Percentiles rank a stretch among this genome's conserved stretches.
Conservation (phyloP, 1,284 basidiomycete genomes). For the Microbotryum scabiosae region DNA sequence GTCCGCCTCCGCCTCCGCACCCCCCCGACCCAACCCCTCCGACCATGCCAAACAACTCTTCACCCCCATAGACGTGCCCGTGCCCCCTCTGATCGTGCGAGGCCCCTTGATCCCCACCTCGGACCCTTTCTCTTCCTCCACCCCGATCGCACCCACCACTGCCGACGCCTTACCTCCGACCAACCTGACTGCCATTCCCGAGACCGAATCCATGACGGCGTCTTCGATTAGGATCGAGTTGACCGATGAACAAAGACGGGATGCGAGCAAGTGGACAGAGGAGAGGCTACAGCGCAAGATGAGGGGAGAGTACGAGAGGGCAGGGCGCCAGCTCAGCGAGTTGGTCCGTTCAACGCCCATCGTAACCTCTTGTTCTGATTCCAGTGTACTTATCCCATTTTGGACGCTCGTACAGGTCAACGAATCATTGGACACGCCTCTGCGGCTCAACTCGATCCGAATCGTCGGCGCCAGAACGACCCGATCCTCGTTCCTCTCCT, state of each 20-base stretch:
- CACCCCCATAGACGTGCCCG: constrained; percentile 10
- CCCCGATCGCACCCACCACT: not conserved
- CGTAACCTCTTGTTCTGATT: too few relatives aligned
- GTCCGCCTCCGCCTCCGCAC: too few relatives aligned
- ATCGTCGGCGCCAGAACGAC: constrained; percentile 68
- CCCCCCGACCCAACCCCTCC: not conserved
- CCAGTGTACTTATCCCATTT: too few relatives aligned
- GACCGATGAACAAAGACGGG: constrained; percentile 41
- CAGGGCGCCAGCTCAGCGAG: constrained; percentile 57
- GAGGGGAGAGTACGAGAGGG: constrained; percentile 66
- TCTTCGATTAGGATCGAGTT: constrained; percentile 16
- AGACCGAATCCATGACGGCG: not conserved
- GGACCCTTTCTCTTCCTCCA: not conserved
- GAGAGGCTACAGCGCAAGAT: constrained; percentile 58
- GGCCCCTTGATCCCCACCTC: constrained; percentile 16
- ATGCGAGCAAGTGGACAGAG: constrained; percentile 59
- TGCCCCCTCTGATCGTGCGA: not conserved
- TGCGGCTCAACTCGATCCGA: constrained; percentile 64
- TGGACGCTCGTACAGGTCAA: constrained; percentile 49
- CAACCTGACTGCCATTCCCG: not conserved
- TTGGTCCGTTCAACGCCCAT: constrained; percentile 53
- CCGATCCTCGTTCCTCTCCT: constrained; percentile 67
- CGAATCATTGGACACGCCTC: constrained; percentile 52
- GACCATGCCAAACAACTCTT: constrained; percentile 8
- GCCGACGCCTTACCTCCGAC: not conserved